A percentile compares a stretch with the other conserved stretches of the same genome.
Evolutionary conservation across 148 eudicot species (phyloP).

Genomic region (Rhododendron mucronatum): DNA sequence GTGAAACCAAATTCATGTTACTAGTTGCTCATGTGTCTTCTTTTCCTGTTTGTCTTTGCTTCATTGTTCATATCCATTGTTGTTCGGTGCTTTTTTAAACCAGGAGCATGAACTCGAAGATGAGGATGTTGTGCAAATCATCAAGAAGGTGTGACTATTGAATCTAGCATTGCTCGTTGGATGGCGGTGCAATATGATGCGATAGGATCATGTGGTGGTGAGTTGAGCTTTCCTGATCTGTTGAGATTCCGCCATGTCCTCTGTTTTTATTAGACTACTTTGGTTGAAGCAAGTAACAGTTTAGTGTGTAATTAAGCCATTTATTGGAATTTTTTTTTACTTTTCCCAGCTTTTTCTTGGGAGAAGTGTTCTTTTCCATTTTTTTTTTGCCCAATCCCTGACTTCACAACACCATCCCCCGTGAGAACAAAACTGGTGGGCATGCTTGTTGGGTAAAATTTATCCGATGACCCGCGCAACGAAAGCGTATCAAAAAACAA

Average conservation of each 20-base stretch:
- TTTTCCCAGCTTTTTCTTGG: neutral
- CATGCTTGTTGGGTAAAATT: too few species aligned
- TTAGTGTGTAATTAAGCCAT: neutral
- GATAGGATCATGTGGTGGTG: neutral
- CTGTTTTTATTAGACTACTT: too few species aligned
- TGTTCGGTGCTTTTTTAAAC: neutral
- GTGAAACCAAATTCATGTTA: neutral
- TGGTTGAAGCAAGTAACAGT: too few species aligned
- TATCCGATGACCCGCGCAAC: too few species aligned
- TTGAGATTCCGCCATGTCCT: too few species aligned
- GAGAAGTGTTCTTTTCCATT: too few species aligned
- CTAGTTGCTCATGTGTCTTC: neutral
- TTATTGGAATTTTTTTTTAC: neutral
- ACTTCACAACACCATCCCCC: too few species aligned
- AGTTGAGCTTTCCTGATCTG: neutral
- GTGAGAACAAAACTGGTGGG: neutral
- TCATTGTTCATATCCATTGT: neutral
- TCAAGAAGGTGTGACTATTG: constrained; percentile 66
- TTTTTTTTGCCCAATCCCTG: too few species aligned
- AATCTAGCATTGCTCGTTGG: neutral
- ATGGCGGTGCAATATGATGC: too few species aligned
- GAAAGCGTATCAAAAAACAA: too few species aligned
- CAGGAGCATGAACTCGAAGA: constrained; percentile 99
- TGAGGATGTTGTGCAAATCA: constrained; percentile 97
- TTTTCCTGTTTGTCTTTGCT: neutral